Conservation (phyloP, 805 yeast species). For the Ogataea glucozyma region DNA sequence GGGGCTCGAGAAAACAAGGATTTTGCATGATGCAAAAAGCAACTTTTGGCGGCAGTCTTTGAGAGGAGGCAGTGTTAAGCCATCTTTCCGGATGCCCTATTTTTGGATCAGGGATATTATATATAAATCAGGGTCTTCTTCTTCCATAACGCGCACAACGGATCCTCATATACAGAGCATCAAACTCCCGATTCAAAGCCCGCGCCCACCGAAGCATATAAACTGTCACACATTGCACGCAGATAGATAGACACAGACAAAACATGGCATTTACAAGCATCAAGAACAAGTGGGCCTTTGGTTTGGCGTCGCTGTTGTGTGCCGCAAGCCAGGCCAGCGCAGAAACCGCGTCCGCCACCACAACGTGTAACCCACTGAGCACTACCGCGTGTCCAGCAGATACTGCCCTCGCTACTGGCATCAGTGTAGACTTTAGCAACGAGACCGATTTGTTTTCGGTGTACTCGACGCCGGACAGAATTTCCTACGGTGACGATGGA, state of each 20-base stretch:
- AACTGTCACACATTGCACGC: no score
- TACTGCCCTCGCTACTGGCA: conserved; percentile 61
- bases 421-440: conserved; percentile 51
- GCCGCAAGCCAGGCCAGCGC: conserved; percentile 11
- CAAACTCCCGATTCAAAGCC: no score
- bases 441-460: conserved; percentile 46
- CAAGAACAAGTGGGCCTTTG: conserved; percentile 3
- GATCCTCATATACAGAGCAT: no score
- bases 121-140: background rate
- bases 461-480: conserved; percentile 44
- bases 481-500: conserved; percentile 58
- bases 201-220: no score
- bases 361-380: conserved; percentile 36
- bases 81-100: conserved; percentile 1
- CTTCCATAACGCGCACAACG: background rate
- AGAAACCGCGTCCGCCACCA: conserved; percentile 19
- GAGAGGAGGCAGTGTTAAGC: background rate
- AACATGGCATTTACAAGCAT: background rate
- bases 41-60: background rate
- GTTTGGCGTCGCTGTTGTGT: conserved; percentile 3
- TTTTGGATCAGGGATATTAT: no score
- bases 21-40: background rate
- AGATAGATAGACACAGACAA: no score
- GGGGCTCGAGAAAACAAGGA: no score
- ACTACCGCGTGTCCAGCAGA: conserved; percentile 40